Base-by-base conservation (phyloP, 805 yeast genomes). In the Komagataella mondaviorum region DNA sequence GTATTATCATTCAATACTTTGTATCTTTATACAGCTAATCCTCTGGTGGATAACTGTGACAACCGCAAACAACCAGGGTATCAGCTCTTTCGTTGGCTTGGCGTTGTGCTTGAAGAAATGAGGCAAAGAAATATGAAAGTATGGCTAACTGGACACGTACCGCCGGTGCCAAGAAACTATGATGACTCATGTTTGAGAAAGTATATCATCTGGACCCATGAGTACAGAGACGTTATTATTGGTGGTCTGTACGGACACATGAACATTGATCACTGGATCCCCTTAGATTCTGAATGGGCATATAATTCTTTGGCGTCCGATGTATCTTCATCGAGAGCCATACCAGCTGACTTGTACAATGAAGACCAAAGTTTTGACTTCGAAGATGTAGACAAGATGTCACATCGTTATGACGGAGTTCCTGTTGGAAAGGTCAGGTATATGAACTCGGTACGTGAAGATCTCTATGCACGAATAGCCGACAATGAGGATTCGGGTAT, bases 221-320 rank as follows among this genome's bases (percentile, higher is more conserved):
- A 87, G 62, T 88, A 83, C 62, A 72, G 95, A 56, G 96, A 88
- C 63, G 76, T 88, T 45, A 84, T 88, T 23, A 71, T 88, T 55
- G 96, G 96, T 17, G 88, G 90, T 8, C 67, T 88, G 30, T 88
- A 77, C 63, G 96, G 96, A 0, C 96, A 88, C 62, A 88, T 88
- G 96, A 88, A 88, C 64, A 71, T 87, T 51, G 96, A 88, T 62
- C 96, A 88, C 67, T 87, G 85, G 62, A 73, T 85, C 47, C 88
- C 95, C 0, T 69, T 84, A 54, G 91, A 88, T 66, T 75, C 88
- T 1, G 75, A 73, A 48, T 76, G 77, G 56, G 87, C 93, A 0
- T 81, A 85, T 69, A 71, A 14, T n/a, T 45, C 47, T n/a, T 12
- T 18, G 8, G 47, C n/a, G n/a, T 6, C 47, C 6, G 47, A 20